Base-by-base conservation (phyloP, 768 basidiomycete species). In the Neoboletus magnificus region DNA sequence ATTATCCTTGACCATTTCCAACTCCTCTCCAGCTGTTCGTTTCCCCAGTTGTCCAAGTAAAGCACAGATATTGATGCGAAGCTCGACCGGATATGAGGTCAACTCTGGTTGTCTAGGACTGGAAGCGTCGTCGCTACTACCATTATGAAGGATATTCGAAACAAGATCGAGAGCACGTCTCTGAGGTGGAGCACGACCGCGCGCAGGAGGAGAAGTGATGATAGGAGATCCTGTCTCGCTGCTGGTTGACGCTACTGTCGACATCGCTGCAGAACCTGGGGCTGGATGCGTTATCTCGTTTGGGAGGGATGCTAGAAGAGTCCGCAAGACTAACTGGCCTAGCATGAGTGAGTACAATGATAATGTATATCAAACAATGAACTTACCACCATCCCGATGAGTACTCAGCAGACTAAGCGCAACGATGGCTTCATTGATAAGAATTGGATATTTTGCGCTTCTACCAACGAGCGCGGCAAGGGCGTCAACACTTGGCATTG, bases 361-460 rank as follows among this genome's bases (percentile, higher is more conserved):
- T 46, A 25, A 5, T 47, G 5, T 9, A 44, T 32, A 40, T 27
- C 40, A 8, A 41, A 0, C 22, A 25, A 36, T 2, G 18, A 16
- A 71, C 83, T 59, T 70, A 89, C 92, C 84, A 57, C 87, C 90
- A 45, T 76, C 71, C 27, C 76, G 76, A 39, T 84, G 80, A 12
- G 85, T 84, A 51, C 84, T 84, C 55, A 98, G 71, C 48, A 98
- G 69, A 40, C 86, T 90, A 56, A 96, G 72, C 5, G 91, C 90
- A 41, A 97, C 82, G 22, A 95, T 77, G 2, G 87, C 91, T 70
- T 98, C 96, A 62, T 93, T 96, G 51, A 97, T 81, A 32, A 98
- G 77, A 39, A 93, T 77, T 1, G 91, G 87, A 66, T 92, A 93
- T 66, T 85, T 87, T 58, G 79, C 82, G 66, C 91, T 91, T 58